Evolutionary conservation across 2,329 filamentous ascomycete genomes (phyloP), one percentile per base, ranked within the genome.

Genomic region (Colletotrichum trifolii): DNA sequence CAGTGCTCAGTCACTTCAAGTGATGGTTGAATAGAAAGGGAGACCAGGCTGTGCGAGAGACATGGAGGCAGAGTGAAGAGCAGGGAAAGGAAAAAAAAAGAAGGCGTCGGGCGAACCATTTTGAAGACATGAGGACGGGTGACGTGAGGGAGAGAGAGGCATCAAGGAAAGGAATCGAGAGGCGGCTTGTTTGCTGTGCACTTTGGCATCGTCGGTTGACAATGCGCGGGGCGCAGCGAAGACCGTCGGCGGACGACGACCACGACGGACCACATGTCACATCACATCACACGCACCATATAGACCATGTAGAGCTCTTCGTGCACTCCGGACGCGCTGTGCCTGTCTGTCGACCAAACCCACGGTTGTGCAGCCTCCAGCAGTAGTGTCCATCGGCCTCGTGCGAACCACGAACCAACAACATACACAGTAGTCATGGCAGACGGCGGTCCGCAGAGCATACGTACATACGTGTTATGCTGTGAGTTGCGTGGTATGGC

Each of bases 61-160:
- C 25, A 25, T 25, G 4, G 25, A 25, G 25, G 25, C 25, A 25
- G 25, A 25, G 25, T 5, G 25, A 25, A 25, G 25, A 25, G 25
- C 25, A 25, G 4, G 25, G 34, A 17, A 17, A 17, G 17, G 25
- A 39, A 25, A 15, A 46, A 39, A 25, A 15, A 46, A 40, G 38
- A 48, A 43, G 58, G 53, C 38, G 45, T 42, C 15, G 8, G 63
- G 63, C 63, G 63, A 63, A 53, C 63, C 63, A 66, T 62, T 55
- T 53, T 57, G 63, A 53, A 39, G 36, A 56, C 58, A 48, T 35
- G 47, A 53, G 45, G 58, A 7, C 33, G 8, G 57, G 58, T 52
- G 63, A 57, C 52, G 58, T 48, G 58, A 66, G 63, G 25, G 17
- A 17, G 17, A 17, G 17, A 17, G 17, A 25, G 25, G 25, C 25